Conservation (phyloP, 768 basidiomycete genomes). For the Lactarius pseudohatsudake region DNA sequence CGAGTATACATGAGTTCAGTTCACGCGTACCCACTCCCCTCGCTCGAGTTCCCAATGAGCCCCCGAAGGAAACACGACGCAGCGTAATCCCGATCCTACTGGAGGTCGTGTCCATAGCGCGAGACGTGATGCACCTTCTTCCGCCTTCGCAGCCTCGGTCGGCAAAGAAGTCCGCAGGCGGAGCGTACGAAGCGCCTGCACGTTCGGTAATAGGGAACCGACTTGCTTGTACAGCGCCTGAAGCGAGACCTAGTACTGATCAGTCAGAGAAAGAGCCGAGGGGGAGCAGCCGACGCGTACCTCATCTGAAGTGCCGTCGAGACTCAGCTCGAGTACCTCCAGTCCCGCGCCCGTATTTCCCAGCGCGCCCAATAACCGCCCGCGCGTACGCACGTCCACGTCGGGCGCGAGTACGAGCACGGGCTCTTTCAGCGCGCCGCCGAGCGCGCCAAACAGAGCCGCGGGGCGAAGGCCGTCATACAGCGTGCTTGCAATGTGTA, state of each 20-base stretch:
- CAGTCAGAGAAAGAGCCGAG: not conserved
- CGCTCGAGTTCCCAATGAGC: conserved; percentile 32
- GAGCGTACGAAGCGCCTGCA: conserved; percentile 33
- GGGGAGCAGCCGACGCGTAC: conserved; percentile 22
- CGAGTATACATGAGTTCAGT: not conserved
- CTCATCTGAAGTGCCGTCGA: conserved; percentile 34
- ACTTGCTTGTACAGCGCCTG: conserved; percentile 37
- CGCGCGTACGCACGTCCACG: conserved; percentile 37
- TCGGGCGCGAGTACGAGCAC: conserved; percentile 27
- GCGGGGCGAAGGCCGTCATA: conserved; percentile 39
- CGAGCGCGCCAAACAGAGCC: conserved; percentile 33
- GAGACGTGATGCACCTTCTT: conserved; percentile 33
- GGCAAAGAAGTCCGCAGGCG: conserved; percentile 40
- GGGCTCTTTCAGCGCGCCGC: conserved; percentile 25
- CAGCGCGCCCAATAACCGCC: conserved; percentile 35
- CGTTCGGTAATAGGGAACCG: conserved; percentile 31
- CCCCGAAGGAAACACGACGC: conserved; percentile 34
- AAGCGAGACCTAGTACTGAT: conserved; percentile 6
- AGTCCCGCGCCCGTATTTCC: conserved; percentile 34
- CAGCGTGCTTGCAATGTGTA: conserved; percentile 35
- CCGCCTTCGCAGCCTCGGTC: conserved; percentile 40
- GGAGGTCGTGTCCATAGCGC: conserved; percentile 34
- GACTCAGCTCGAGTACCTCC: conserved; percentile 33
- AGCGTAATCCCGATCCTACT: conserved; percentile 30
- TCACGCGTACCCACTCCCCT: conserved; percentile 6